Evolutionary conservation across 176 grass and related monocot genomes (phyloP).

Genomic region (Ananas comosus): DNA sequence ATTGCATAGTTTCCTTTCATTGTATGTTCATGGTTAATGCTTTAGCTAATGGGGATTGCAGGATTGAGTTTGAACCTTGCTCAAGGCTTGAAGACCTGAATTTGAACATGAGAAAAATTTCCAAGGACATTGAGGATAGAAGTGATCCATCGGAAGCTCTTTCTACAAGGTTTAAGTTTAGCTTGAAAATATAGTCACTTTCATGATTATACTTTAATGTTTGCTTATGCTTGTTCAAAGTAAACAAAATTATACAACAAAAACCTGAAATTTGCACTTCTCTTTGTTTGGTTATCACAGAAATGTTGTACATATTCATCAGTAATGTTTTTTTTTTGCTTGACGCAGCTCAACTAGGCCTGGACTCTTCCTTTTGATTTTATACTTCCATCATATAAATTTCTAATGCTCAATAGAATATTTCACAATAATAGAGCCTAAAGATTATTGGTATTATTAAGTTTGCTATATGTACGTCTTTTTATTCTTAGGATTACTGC

Average conservation of each 20-base stretch:
- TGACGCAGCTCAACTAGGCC: no score
- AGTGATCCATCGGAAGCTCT: conserved; percentile 15
- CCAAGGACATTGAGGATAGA: conserved; percentile 17
- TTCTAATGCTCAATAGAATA: no score
- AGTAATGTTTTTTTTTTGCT: no score
- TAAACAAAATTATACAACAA: background rate
- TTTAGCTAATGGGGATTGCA: conserved; percentile 5
- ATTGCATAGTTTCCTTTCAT: conserved; percentile 1
- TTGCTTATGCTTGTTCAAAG: background rate
- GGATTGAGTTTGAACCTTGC: conserved; percentile 40
- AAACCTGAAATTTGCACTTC: background rate
- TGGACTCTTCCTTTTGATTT: no score
- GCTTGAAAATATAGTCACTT: background rate
- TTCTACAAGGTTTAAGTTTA: conserved; percentile 38
- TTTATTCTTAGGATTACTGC: no score
- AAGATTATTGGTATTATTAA: no score
- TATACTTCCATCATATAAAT: no score
- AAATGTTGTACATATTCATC: no score
- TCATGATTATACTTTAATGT: background rate
- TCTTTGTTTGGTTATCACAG: background rate
- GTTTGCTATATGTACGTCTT: no score
- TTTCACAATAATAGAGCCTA: no score
- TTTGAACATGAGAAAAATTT: conserved; percentile 17
- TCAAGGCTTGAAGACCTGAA: conserved; percentile 38
- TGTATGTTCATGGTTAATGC: conserved; percentile 9